Evolutionary conservation across 129 eudicot species (phyloP), one percentile per base, ranked within the genome.

Genomic region (Flaveria bidentis): DNA sequence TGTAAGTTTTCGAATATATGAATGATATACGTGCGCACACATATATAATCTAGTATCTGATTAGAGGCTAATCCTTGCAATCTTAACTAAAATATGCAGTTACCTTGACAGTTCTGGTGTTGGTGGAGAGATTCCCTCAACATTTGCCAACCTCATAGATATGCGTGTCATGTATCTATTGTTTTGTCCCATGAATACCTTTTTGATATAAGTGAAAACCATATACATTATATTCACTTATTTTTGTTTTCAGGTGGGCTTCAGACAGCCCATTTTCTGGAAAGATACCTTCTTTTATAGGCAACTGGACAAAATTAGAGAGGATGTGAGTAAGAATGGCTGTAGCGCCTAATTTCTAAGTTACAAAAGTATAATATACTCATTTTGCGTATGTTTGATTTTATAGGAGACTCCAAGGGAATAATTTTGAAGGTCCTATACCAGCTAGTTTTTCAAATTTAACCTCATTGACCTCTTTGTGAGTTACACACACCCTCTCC

Each of bases 371-470:
- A 11, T 61, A 23, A 72, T 6, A 56, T 18, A 74, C 14, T 69
- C 23, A 75, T 84, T 44, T 80, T 4, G 22, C 22, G 55, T 14
- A 46, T 57, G 7, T 75, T 75, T 18, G 50, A 33, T 76, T 50
- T 12, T 78, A 18, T 65, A 91, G 97, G 88, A 84, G 91, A 85
- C 73, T 91, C 30, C 90, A 89, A 61, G 97, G 97, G 61, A 91
- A 85, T 79, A 73, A 88, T 30, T 87, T 91, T 69, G 82, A 74
- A 73, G 97, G 97, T 75, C 81, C 86, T 61, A 89, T 91, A 83
- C 97, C 97, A 56, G 63, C 85, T 66, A 72, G 83, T 50, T 86
- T 87, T 73, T 84, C 94, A 57, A 87, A 79, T 62, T 84, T 91
- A 70, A 85, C 86, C 61, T 83, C 79, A 4, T 67, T 91, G 86